Evolutionary conservation across 2,329 filamentous ascomycete genomes (phyloP), one percentile per base, ranked within the genome.

Genomic region (Colletotrichum camelliae): DNA sequence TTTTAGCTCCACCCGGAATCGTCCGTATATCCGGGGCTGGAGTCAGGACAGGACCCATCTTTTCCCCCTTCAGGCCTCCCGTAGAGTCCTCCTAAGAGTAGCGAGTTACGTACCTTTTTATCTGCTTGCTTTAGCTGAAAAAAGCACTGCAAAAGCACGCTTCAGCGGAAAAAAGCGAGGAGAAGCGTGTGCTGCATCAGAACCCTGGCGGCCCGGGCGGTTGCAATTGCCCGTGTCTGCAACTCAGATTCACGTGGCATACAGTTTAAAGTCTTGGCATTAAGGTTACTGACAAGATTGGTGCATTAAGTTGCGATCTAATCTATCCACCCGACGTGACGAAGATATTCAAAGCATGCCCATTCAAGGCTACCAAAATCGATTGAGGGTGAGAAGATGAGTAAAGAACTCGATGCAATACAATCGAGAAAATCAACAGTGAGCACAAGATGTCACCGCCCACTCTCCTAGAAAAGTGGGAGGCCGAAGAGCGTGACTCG

Each of bases 231-330:
- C 39, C 8, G 18, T 8, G 39, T n/a, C 39, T 43, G 18, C 10
- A 48, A 48, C 43, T 10, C 10, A 48, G 43, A 21, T 48, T 21
- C 43, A 3, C 43, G 43, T 48, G 43, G n/a, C 39, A 43, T n/a
- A 2, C 37, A 4, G 4, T 16, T 16, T 9, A 43, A n/a, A n/a
- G 39, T 43, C 37, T 0, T n/a, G 8, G 39, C 10, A 48, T 13
- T n/a, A n/a, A 48, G 18, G 9, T n/a, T n/a, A 0, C 43, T 1
- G 43, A 0, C 18, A 9, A 48, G 1, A n/a, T n/a, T 5, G 16
- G 9, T 10, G 39, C 6, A n/a, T 48, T 1, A 21, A 0, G 43
- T 2, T 48, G 43, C 9, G 43, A 48, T 48, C 18, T 48, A 48
- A 21, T 48, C 43, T 7, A 21, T 48, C 18, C 7, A 48, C 43